Evolutionary conservation across 2,329 filamentous ascomycete species (phyloP).

Genomic region (Ceratocystis diversiconidia): DNA sequence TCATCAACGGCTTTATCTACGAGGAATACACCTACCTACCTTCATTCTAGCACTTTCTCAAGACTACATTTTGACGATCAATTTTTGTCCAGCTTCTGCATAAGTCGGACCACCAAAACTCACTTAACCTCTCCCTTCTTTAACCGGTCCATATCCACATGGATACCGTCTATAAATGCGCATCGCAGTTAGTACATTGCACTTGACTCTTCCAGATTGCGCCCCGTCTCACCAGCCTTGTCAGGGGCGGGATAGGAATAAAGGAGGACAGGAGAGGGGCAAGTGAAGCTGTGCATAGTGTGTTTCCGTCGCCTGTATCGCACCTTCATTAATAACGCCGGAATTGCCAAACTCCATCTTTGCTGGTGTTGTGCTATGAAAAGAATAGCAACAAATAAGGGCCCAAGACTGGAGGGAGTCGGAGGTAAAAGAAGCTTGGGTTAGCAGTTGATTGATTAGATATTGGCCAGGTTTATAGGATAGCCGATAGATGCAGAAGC

Average conservation of each 20-base stretch:
- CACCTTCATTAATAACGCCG: slow-evolving; percentile 51
- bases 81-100: too few relatives aligned
- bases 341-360: slow-evolving; percentile 51
- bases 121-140: slow-evolving; percentile 99
- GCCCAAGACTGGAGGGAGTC: background rate
- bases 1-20: too few relatives aligned
- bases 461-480: background rate
- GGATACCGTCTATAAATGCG: slow-evolving; percentile 70
- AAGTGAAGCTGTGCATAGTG: too few relatives aligned
- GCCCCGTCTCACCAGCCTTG: slow-evolving; percentile 10
- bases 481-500: background rate
- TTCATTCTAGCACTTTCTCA: too few relatives aligned
- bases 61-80: too few relatives aligned
- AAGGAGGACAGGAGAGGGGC: background rate
- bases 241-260: slow-evolving; percentile 10
- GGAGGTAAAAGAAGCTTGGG: background rate
- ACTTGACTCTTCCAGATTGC: background rate
- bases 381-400: background rate
- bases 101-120: slow-evolving; percentile 27
- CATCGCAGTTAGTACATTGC: slow-evolving; percentile 18
- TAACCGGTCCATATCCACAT: slow-evolving; percentile 95
- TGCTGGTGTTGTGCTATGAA: background rate
- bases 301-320: slow-evolving; percentile 17
- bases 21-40: too few relatives aligned
- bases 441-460: background rate